Evolutionary conservation across 495 filamentous ascomycete species (phyloP), one percentile per base, ranked within the genome.

Genomic region (Neurospora sp.): DNA sequence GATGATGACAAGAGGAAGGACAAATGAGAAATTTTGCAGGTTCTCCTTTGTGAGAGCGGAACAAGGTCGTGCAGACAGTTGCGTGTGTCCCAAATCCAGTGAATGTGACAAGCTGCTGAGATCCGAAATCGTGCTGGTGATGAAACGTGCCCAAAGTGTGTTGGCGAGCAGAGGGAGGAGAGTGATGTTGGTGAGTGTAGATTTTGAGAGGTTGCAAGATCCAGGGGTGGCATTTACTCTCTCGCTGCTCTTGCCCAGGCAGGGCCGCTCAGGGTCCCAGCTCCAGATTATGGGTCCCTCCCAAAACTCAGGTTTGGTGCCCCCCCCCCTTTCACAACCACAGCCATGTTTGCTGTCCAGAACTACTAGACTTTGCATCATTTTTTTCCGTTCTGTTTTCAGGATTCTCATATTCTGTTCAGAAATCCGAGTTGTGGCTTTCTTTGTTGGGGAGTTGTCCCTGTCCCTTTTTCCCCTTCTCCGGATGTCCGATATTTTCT

Each of bases 51-150:
- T 66, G 27, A 66, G 27, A 66, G 53, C 27, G 53, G 6, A 66
- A 66, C 53, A 66, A 31, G 27, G 53, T 31, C 16, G 27, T 7
- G 27, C 53, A 66, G 53, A 27, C 53, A 66, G 53, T 35, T 66
- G 53, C 27, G 53, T 66, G 27, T 66, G 27, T 35, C 3, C 53
- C 53, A 66, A 66, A 37, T 66, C 22, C 27, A 37, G 31, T 66
- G 27, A 37, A 16, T 66, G 53, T 66, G 31, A 66, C 53, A 66
- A 66, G 27, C 14, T 41, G 38, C 40, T 72, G 74, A 68, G 73
- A 39, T 68, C 39, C 40, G 8, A 75, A 37, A 39, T 72, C 12
- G 37, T 76, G 70, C 42, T 53, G 71, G 40, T 72, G 53, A 42
- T 70, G 20, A 22, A 70, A 46, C 35, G 40, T 5, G 27, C 27